These are phyloP conservation scores for Pythium apleroticum DNA, from an alignment of 352 stramenopile genomes.

Conservation along the genomic window DNA sequence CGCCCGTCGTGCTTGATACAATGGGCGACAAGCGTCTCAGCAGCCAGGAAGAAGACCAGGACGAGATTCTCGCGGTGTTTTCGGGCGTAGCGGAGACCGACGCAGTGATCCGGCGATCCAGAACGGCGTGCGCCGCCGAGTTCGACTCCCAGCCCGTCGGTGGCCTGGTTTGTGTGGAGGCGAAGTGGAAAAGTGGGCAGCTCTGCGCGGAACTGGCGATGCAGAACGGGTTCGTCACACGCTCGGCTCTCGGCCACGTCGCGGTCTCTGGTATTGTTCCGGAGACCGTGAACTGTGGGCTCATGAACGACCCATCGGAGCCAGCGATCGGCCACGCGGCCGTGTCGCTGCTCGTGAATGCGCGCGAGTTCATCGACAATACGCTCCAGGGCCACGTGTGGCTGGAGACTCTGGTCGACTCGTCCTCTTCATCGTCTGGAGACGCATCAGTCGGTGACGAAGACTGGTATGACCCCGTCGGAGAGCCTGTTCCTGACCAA, in stretches of 20 bases:
- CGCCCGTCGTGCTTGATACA: slow-evolving; percentile 7
- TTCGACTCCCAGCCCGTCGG: background rate
- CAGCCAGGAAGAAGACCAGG: background rate
- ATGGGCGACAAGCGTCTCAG: background rate
- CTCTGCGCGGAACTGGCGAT: background rate
- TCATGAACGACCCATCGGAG: background rate
- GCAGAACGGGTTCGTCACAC: background rate
- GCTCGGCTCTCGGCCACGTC: background rate
- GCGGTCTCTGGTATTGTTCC: slow-evolving; percentile 7
- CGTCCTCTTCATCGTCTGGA: background rate
- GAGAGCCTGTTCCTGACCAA: background rate
- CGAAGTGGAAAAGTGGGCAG: background rate
- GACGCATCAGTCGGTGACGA: background rate
- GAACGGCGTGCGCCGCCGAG: background rate
- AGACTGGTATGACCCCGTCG: background rate
- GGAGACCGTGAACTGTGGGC: background rate
- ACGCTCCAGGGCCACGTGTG: slow-evolving; percentile 9
- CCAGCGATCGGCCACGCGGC: background rate
- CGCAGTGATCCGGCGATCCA: background rate
- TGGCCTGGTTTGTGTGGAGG: slow-evolving; percentile 6
- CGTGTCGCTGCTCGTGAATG: slow-evolving; percentile 14
- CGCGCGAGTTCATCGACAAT: slow-evolving; percentile 21
- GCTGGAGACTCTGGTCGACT: background rate
- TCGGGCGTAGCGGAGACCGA: background rate
- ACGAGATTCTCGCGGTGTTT: background rate